phyloP scores from a whole-genome alignment of 2,329 filamentous ascomycete genomes.

The Aspergillus cejpii region DNA sequence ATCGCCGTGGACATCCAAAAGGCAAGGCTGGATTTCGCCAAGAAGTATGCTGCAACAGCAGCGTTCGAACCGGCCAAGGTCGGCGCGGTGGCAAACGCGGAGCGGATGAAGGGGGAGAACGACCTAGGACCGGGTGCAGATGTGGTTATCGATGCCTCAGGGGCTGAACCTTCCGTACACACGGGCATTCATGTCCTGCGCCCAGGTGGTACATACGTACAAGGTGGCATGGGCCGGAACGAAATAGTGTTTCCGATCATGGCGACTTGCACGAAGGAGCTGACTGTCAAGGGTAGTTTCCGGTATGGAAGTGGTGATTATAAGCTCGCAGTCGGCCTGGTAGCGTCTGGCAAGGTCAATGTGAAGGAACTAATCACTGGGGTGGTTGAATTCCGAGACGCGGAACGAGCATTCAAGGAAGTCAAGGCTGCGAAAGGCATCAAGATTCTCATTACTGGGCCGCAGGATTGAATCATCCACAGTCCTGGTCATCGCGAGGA shows the following conservation, averaged over 20 bases:
- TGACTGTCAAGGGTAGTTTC: slow-evolving; percentile 81
- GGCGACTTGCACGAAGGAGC: slow-evolving; percentile 81
- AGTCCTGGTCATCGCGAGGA: not conserved
- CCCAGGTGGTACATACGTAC: slow-evolving; percentile 69
- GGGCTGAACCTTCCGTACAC: slow-evolving; percentile 72
- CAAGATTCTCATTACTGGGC: slow-evolving; percentile 43
- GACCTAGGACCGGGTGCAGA: slow-evolving; percentile 63
- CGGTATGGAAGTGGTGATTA: slow-evolving; percentile 87
- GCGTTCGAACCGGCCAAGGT: slow-evolving; percentile 57
- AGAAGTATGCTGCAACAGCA: slow-evolving; percentile 53
- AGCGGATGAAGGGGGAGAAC: slow-evolving; percentile 56
- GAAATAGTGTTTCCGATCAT: slow-evolving; percentile 91
- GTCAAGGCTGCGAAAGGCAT: slow-evolving; percentile 70
- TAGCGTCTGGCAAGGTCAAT: slow-evolving; percentile 62
- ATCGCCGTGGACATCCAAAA: slow-evolving; percentile 84
- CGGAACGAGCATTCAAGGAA: slow-evolving; percentile 78
- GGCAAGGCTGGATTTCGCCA: slow-evolving; percentile 71
- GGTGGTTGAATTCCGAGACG: slow-evolving; percentile 70
- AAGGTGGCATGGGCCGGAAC: slow-evolving; percentile 81
- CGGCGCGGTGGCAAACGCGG: slow-evolving; percentile 65
- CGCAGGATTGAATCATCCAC: slow-evolving; percentile 17
- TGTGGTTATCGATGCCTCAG: slow-evolving; percentile 71
- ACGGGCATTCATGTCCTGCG: slow-evolving; percentile 64
- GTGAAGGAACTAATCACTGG: slow-evolving; percentile 73
- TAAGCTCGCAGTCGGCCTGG: slow-evolving; percentile 69